Conservation (phyloP, 495 filamentous ascomycete genomes). For the Hypomontagnella monticulosa region DNA sequence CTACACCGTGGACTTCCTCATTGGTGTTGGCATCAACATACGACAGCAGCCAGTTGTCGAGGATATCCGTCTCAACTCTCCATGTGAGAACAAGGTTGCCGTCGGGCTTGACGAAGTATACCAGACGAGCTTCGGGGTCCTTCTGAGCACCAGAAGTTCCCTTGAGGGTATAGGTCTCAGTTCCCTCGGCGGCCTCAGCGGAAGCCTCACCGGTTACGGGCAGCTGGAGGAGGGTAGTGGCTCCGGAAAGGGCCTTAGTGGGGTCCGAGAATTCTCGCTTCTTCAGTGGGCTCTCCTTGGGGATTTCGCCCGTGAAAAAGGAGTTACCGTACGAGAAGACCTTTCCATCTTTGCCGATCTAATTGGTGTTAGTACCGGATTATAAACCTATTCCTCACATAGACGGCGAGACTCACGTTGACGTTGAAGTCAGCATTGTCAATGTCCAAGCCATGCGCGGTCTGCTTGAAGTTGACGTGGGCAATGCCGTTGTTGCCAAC, state of each 20-base stretch:
- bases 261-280: conserved; percentile 52
- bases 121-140: conserved; percentile 56
- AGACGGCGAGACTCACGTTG: conserved; percentile 52
- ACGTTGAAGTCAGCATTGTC: conserved; percentile 67
- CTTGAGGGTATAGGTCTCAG: conserved; percentile 50
- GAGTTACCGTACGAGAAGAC: conserved; percentile 58
- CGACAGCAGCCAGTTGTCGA: conserved; percentile 61
- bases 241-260: conserved; percentile 47
- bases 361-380: conserved; percentile 24
- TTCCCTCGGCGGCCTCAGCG: conserved; percentile 44
- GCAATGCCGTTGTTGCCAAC: conserved; percentile 58
- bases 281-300: conserved; percentile 41
- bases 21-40: conserved; percentile 57
- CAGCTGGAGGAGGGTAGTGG: conserved; percentile 45
- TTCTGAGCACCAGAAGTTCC: conserved; percentile 50
- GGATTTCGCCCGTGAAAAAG: conserved; percentile 51
- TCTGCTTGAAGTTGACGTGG: conserved; percentile 65
- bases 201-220: conserved; percentile 49
- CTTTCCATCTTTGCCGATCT: conserved; percentile 51
- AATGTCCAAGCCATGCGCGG: conserved; percentile 60
- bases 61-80: conserved; percentile 60
- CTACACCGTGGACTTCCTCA: conserved; percentile 53
- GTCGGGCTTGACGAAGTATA: conserved; percentile 57
- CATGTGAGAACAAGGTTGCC: conserved; percentile 56
- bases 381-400: not conserved